Evolutionary conservation across 805 yeast genomes (phyloP).

Genomic region (Kurtzmaniella cleridarum): DNA sequence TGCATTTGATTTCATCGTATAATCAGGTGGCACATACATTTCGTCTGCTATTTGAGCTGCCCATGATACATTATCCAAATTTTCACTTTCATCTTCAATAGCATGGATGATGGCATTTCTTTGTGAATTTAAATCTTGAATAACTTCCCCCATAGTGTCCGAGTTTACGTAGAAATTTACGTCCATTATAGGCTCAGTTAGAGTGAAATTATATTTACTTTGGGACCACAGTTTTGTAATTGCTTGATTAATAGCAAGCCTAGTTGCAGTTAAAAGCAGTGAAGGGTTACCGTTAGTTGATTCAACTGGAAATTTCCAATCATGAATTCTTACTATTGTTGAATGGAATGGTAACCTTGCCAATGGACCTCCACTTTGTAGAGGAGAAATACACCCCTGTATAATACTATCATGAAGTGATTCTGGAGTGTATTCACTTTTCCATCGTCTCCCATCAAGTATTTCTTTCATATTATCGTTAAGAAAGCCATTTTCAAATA

Average conservation of each 20-base stretch:
- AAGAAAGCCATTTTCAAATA: conserved; percentile 29
- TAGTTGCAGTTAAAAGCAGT: conserved; percentile 39
- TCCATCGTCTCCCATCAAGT: conserved; percentile 42
- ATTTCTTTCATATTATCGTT: conserved; percentile 19
- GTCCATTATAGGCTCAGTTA: conserved; percentile 87
- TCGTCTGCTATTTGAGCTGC: conserved; percentile 53
- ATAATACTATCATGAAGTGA: conserved; percentile 48
- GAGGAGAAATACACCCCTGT: conserved; percentile 55
- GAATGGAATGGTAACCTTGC: conserved; percentile 58
- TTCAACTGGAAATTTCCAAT: conserved; percentile 53
- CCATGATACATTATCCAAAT: conserved; percentile 36
- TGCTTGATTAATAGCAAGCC: conserved; percentile 27
- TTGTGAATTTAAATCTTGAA: conserved; percentile 76
- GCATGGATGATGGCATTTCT: conserved; percentile 71
- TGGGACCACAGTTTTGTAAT: conserved; percentile 16
- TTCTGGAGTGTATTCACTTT: conserved; percentile 40
- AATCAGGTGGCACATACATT: conserved; percentile 73
- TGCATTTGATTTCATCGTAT: conserved; percentile 41
- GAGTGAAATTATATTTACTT: conserved; percentile 31
- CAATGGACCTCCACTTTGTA: conserved; percentile 64
- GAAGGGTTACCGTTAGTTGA: conserved; percentile 29
- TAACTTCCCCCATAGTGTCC: conserved; percentile 72
- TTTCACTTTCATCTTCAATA: conserved; percentile 58
- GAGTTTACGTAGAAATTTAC: conserved; percentile 63
- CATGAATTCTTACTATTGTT: conserved; percentile 46